Base-by-base conservation (phyloP, 139 green algal species). In the Chlamydomonas incerta region DNA sequence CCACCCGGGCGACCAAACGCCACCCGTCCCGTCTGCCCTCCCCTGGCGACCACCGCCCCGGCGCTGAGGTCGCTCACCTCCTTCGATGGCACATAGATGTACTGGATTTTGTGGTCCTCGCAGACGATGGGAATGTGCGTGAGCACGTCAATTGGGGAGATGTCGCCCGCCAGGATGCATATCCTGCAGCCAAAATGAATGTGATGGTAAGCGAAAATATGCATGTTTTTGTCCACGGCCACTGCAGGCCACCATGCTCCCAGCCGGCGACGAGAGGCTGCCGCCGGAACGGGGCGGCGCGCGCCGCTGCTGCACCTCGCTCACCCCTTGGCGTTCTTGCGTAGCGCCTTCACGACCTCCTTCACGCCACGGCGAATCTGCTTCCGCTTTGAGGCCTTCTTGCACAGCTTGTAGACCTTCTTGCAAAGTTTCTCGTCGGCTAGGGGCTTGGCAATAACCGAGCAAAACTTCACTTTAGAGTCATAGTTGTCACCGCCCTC, bases 121-220 rank as follows among this genome's bases (percentile, higher is more conserved):
- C 97, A 99, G 17, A 99, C 82, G 28, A 99, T 94, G 34, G 98
- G 97, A 63, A 99, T 91, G 88, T 98, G 97, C 1, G 96, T 98
- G 66, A 99, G 95, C 74, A 99, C 97, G 77, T 99, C 98, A 65
- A 99, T 96, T 24, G 98, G 98, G 0, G 96, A 99, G 83, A 99
- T 99, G 90, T 99, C 96, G 9, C 96, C 98, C 57, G 97, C 98
- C 24, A 99, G 95, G 14, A 99, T 90, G 89, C 93, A 98, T 8
- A 99, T 88, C 52, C 97, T 98, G 95, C 81, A 83, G 1, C 41
- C 41, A 50, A 50, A 50, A 50, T 50, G 5, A 50, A 50, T 8
- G 41, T n/a, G n/a, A n/a, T n/a, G 41, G 41, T 50, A 50, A 5
- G 6, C 41, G 41, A 13, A 50, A 50, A 50, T 50, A n/a, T 8